Conservation (phyloP, 192 early-diverging fungal species). For the Umbelopsis sp. region DNA sequence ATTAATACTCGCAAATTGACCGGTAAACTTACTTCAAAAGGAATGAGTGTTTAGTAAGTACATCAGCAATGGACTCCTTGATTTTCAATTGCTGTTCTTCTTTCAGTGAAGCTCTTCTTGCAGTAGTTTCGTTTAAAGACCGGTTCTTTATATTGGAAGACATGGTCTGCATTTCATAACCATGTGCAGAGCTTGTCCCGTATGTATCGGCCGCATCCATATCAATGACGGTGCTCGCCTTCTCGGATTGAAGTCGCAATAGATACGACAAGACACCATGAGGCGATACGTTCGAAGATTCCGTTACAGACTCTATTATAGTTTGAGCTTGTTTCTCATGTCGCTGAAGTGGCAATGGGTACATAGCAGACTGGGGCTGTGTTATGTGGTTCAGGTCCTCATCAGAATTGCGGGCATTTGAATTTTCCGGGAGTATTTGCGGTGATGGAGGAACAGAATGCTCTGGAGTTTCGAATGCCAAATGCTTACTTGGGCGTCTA, state of each 20-base stretch:
- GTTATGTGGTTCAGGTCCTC: background rate
- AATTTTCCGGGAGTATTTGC: background rate
- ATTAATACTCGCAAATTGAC: background rate
- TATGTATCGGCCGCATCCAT: background rate
- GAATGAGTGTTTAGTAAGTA: slow-evolving; percentile 3
- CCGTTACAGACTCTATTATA: slow-evolving; percentile 12
- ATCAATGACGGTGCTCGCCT: slow-evolving; percentile 1
- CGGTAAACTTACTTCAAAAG: background rate
- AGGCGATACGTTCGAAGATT: background rate
- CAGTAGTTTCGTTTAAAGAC: slow-evolving; percentile 16
- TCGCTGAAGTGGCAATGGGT: background rate
- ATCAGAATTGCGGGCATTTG: background rate
- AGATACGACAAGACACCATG: background rate
- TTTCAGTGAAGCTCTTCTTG: slow-evolving; percentile 21
- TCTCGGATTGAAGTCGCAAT: background rate
- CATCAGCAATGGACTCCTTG: slow-evolving; percentile 9
- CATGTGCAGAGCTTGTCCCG: background rate
- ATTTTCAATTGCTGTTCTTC: slow-evolving; percentile 11
- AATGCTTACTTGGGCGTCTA: slow-evolving; percentile 4
- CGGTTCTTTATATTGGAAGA: slow-evolving; percentile 3
- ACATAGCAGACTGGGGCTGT: background rate
- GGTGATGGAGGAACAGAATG: slow-evolving; percentile 15
- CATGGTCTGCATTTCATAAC: background rate
- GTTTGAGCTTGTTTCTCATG: slow-evolving; percentile 12
- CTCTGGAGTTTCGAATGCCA: slow-evolving; percentile 7